phyloP scores from a whole-genome alignment of 1,284 basidiomycete species.

The Ceratobasidium sp. region DNA sequence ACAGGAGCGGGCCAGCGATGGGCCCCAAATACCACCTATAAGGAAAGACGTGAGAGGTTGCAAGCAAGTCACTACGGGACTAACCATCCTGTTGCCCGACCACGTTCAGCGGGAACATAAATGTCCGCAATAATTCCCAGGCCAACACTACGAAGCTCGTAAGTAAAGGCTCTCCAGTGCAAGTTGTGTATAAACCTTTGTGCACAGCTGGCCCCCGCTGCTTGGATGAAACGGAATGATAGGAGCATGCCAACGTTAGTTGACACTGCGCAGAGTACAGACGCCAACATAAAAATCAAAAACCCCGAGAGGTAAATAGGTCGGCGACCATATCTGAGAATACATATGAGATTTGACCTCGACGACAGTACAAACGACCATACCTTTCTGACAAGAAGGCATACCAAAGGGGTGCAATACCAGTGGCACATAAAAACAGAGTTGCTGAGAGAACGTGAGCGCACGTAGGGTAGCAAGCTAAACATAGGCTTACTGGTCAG shows the following conservation, averaged over 20 bases:
- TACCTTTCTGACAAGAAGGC: slow-evolving; percentile 40
- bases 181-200: slow-evolving; percentile 36
- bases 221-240: slow-evolving; percentile 40
- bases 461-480: not conserved
- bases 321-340: slow-evolving; percentile 38
- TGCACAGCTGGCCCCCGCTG: slow-evolving; percentile 40
- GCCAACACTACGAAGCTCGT: slow-evolving; percentile 33
- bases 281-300: slow-evolving; percentile 37
- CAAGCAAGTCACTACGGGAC: not conserved
- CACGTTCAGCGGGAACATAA: slow-evolving; percentile 40
- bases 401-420: slow-evolving; percentile 40
- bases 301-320: slow-evolving; percentile 41
- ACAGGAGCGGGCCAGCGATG: slow-evolving; percentile 39
- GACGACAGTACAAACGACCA: not conserved
- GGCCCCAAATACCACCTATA: slow-evolving; percentile 41
- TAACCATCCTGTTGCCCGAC: slow-evolving; percentile 40
- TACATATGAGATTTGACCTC: not conserved
- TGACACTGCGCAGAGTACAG: slow-evolving; percentile 37
- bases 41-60: slow-evolving; percentile 1
- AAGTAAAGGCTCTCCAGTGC: not conserved
- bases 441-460: slow-evolving; percentile 31
- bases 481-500: slow-evolving; percentile 38
- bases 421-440: slow-evolving; percentile 38
- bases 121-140: slow-evolving; percentile 42
- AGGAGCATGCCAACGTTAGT: slow-evolving; percentile 37